phyloP scores from a whole-genome alignment of 192 early-diverging fungal species.

The Anaeromyces robustus region DNA sequence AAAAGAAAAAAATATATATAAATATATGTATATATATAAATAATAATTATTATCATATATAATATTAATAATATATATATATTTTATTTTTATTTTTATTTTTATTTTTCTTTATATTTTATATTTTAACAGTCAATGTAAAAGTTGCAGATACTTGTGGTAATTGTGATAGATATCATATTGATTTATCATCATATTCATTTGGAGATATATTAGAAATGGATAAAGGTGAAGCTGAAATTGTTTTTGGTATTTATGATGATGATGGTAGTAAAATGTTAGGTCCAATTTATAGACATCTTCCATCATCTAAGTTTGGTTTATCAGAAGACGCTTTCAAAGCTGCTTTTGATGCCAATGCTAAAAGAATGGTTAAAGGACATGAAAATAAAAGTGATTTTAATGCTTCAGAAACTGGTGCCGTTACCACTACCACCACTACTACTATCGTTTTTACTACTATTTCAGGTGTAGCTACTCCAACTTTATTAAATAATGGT shows the following conservation, averaged over 20 bases:
- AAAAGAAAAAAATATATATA: too few relatives aligned
- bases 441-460: too few relatives aligned
- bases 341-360: not conserved
- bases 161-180: not conserved
- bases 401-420: too few relatives aligned
- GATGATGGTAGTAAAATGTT: not conserved
- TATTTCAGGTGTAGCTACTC: too few relatives aligned
- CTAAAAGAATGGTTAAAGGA: too few relatives aligned
- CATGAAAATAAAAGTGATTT: too few relatives aligned
- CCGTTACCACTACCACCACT: too few relatives aligned
- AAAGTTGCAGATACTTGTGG: not conserved
- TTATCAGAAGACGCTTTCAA: not conserved
- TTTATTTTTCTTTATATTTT: too few relatives aligned
- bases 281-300: not conserved
- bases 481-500: too few relatives aligned
- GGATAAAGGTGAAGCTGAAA: not conserved
- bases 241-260: not conserved
- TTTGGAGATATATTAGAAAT: not conserved
- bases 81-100: too few relatives aligned
- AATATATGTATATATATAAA: not conserved
- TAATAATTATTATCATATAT: too few relatives aligned
- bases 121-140: not conserved
- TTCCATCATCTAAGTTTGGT: not conserved
- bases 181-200: not conserved
- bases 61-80: too few relatives aligned